Base-by-base conservation (phyloP, 2,329 filamentous ascomycete species). In the Phoma herbarum region DNA sequence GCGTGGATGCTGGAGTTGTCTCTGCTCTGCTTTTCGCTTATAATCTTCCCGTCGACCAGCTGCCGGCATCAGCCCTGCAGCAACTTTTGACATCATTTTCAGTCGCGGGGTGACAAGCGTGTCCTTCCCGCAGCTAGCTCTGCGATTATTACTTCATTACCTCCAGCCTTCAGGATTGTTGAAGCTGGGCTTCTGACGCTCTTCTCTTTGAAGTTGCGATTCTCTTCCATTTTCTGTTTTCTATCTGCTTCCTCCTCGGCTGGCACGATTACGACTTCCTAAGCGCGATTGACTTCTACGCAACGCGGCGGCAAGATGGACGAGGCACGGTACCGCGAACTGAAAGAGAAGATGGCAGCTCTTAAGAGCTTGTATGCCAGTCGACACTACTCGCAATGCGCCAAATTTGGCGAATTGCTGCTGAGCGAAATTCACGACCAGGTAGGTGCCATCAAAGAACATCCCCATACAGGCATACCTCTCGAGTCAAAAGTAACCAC, bases 351-450 rank as follows among this genome's bases (percentile, higher is more conserved):
- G 28, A 67, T 75, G 42, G 63, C 67, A 23, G 62, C 64, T 31
- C 57, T 76, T 59, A 75, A 76, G 57, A 53, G 66, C 23, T 62
- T 75, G 33, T 77, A 76, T 57, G 60, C 69, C 16, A 70, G 68
- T 31, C 67, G 75, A 12, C 75, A 72, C 43, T 78, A 77, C 54
- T 63, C 69, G n/a, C 74, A 77, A 57, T 78, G 76, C 60, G 69
- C 70, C 22, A 66, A 62, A 14, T 69, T 50, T 25, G 66, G 72
- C 8, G 66, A 67, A 28, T 67, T 69, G 20, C 53, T 78, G 29
- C 49, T 70, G 25, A 54, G 52, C 12, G 61, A 68, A 35, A 61
- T 63, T 42, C 57, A 66, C 28, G 59, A 63, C 20, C 56, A 72
- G 45, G 74, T 75, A 54, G 48, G 60, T 58, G 18, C 22, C 4